These are phyloP conservation scores for Candida namnaoensis DNA, from an alignment of 805 yeast species.

Conservation along the genomic window DNA sequence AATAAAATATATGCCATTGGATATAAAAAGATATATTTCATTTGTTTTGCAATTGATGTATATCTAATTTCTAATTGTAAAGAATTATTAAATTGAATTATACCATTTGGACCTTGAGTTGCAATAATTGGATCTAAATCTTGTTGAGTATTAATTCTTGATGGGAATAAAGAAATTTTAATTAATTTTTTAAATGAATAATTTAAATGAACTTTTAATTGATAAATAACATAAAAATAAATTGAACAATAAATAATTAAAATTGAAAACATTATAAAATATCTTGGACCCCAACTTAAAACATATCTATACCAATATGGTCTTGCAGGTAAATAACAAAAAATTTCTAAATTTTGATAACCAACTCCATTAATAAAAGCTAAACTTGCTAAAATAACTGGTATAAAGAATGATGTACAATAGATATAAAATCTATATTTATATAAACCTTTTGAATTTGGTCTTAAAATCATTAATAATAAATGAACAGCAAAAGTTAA, in stretches of 20 bases:
- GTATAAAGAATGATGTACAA: conserved; percentile 46
- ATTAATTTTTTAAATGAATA: neutral
- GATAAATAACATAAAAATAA: conserved; percentile 61
- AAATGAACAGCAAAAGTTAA: conserved; percentile 79
- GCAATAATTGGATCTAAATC: neutral
- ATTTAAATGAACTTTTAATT: conserved; percentile 15
- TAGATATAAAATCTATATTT: conserved; percentile 50
- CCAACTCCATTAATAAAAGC: conserved; percentile 55
- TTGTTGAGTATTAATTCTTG: neutral
- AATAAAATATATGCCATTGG: conserved; percentile 74
- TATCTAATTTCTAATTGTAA: conserved; percentile 50
- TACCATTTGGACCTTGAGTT: conserved; percentile 1
- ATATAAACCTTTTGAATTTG: conserved; percentile 55
- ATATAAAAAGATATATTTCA: conserved; percentile 72
- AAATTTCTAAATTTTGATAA: conserved; percentile 54
- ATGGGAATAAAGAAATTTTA: neutral
- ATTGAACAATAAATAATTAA: conserved; percentile 58
- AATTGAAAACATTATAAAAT: conserved; percentile 53
- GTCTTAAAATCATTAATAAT: conserved; percentile 60
- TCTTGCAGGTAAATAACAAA: conserved; percentile 70
- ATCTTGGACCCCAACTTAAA: conserved; percentile 79
- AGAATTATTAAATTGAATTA: conserved; percentile 18
- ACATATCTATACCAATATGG: conserved; percentile 71
- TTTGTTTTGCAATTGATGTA: conserved; percentile 62
- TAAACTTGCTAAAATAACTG: conserved; percentile 59